Evolutionary conservation across 1,139 yeast genomes (phyloP).

Genomic region (Taiozyma onychis): DNA sequence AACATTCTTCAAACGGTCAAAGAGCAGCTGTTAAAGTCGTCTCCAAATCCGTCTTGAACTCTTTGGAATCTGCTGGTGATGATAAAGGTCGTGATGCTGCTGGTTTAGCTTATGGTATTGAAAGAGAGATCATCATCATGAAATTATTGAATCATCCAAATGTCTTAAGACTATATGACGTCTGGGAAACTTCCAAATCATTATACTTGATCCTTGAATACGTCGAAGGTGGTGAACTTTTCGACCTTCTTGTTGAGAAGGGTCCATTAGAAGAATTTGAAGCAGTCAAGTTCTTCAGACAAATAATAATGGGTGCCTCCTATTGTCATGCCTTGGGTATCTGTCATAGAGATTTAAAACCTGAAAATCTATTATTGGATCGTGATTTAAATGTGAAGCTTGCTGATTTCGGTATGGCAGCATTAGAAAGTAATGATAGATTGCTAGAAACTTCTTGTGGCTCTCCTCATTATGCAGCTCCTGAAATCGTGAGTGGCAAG

Average conservation of each 20-base stretch:
- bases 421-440: slow-evolving; percentile 66
- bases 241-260: slow-evolving; percentile 69
- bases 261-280: slow-evolving; percentile 75
- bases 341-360: slow-evolving; percentile 78
- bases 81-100: slow-evolving; percentile 37
- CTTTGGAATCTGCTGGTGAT: slow-evolving; percentile 27
- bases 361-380: slow-evolving; percentile 69
- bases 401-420: slow-evolving; percentile 89
- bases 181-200: slow-evolving; percentile 79
- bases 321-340: slow-evolving; percentile 78
- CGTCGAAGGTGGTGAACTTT: slow-evolving; percentile 80
- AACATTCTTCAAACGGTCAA: slow-evolving; percentile 62
- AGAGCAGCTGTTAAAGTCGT: slow-evolving; percentile 80
- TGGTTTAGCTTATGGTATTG: slow-evolving; percentile 75
- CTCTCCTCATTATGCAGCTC: slow-evolving; percentile 84
- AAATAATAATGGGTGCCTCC: slow-evolving; percentile 72
- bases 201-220: slow-evolving; percentile 70
- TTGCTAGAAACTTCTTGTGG: slow-evolving; percentile 78
- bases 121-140: slow-evolving; percentile 79
- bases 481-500: slow-evolving; percentile 75
- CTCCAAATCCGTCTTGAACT: slow-evolving; percentile 51
- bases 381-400: slow-evolving; percentile 62
- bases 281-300: slow-evolving; percentile 71
- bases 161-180: slow-evolving; percentile 70
- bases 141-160: slow-evolving; percentile 72